phyloP scores from a whole-genome alignment of 2,329 filamentous ascomycete species.

The Apiospora koreana region DNA sequence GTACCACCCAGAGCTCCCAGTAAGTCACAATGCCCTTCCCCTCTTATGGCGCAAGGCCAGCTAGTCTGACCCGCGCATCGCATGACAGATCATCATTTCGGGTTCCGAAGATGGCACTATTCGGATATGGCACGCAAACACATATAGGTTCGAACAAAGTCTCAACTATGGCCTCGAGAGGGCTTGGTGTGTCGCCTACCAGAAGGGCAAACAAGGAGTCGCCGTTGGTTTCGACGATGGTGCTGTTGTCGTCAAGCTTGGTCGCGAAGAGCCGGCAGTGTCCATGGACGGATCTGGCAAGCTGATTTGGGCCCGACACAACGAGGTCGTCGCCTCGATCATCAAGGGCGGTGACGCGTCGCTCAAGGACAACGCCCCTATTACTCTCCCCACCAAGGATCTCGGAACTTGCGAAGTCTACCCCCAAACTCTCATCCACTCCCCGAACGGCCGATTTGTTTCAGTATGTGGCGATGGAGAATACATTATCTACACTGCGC shows the following conservation, averaged over 20 bases:
- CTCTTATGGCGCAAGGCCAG: neutral
- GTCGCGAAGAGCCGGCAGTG: conserved; percentile 93
- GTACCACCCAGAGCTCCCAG: conserved; percentile 91
- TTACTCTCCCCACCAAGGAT: conserved; percentile 88
- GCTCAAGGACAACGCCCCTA: conserved; percentile 85
- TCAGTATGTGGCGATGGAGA: conserved; percentile 87
- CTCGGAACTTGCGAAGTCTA: conserved; percentile 96
- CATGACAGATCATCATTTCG: conserved; percentile 76
- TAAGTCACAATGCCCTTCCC: neutral
- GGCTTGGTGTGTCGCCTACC: conserved; percentile 96
- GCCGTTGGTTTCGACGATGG: conserved; percentile 98
- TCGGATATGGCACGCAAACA: conserved; percentile 98
- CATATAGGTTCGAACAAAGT: conserved; percentile 93
- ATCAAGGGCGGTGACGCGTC: conserved; percentile 86
- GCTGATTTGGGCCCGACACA: conserved; percentile 93
- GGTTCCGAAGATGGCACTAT: conserved; percentile 97
- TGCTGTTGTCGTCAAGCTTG: conserved; percentile 96
- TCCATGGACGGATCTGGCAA: conserved; percentile 97
- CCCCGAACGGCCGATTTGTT: conserved; percentile 91
- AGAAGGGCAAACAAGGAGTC: conserved; percentile 90
- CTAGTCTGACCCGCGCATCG: neutral
- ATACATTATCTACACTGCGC: conserved; percentile 97
- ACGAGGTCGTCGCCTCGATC: conserved; percentile 90
- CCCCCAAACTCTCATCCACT: conserved; percentile 90
- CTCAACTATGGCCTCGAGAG: conserved; percentile 94